Percentiles rank a stretch among this genome's conserved stretches.
Conservation (phyloP, 768 basidiomycete genomes). For the Ramaria sp. region DNA sequence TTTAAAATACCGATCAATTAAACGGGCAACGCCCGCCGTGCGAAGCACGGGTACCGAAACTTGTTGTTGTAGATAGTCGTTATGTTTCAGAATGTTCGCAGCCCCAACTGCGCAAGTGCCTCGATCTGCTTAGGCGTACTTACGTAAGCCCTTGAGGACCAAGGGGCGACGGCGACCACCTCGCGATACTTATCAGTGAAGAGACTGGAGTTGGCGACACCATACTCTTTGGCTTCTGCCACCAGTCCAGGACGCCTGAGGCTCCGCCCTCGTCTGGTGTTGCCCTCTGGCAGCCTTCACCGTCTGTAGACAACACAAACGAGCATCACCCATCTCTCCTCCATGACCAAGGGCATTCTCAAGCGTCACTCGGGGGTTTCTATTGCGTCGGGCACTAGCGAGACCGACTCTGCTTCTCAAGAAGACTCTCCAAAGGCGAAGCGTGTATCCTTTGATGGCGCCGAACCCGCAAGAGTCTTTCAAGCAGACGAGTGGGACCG, state of each 20-base stretch:
- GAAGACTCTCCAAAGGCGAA: conserved; percentile 23
- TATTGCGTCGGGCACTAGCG: background rate
- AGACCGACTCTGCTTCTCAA: background rate
- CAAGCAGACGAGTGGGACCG: conserved; percentile 74
- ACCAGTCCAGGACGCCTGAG: conserved; percentile 2
- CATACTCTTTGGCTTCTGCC: background rate
- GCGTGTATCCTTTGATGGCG: conserved; percentile 51
- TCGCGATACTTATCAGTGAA: background rate
- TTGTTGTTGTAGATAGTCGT: too few relatives aligned
- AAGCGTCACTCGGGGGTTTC: conserved; percentile 4
- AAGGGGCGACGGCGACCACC: background rate
- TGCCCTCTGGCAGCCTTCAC: background rate
- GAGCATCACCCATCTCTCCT: background rate
- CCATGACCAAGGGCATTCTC: conserved; percentile 8
- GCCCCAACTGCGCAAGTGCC: too few relatives aligned
- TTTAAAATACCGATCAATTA: too few relatives aligned
- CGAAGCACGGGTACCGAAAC: too few relatives aligned
- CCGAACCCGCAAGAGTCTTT: conserved; percentile 46
- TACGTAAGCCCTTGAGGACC: background rate
- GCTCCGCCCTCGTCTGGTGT: conserved; percentile 6
- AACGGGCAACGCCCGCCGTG: too few relatives aligned
- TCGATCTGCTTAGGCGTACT: too few relatives aligned
- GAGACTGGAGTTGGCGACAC: background rate
- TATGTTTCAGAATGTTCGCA: too few relatives aligned
- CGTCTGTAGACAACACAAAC: background rate